Base-by-base conservation (phyloP, 1,139 yeast species). In the Blastobotrys persicus region DNA sequence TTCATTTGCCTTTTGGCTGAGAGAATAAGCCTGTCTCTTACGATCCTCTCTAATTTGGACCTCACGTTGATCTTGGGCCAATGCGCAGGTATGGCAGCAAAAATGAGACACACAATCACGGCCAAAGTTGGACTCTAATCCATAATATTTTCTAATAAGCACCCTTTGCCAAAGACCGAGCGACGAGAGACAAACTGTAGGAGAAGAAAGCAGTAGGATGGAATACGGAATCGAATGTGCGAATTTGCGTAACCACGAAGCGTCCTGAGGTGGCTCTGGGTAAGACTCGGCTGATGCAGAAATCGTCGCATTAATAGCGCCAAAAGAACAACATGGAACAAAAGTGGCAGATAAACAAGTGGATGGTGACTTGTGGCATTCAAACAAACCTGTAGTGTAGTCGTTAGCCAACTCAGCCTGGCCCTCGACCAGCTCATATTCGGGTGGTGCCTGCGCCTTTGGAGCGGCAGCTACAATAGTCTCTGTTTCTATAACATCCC, bases 11-110 rank as follows among this genome's bases (percentile, higher is more conserved):
- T 19, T 16, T 19, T 37, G 41, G 19, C 41, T 37, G 14, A 37
- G 28, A 4, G 41, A 37, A 37, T 17, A 37, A 7, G 41, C 41
- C n/a, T 37, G 41, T 37, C 28, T 7, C 18, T 23, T 37, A 12
- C 41, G 41, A 14, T 42, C 45, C 17, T 52, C 51, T 47, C 58
- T 43, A 32, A 51, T 47, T 4, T 48, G 39, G 40, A 55, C 55
- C 41, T 55, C 58, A 13, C 58, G 48, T 31, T 54, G 58, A 34
- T 55, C 58, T 47, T 55, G 58, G 34, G 56, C 55, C 48, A 55
- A 45, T 18, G 58, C 58, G 35, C 57, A 54, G 34, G 46, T 20
- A 16, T 47, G 52, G 47, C 57, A 55, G 39, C 42, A 52, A 11
- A 48, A 17, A 31, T 54, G 55, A 2, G 57, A 19, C 5, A 42